A percentile compares a stretch with the other conserved stretches of the same genome.
These are phyloP conservation scores for Wolfiporia cocos DNA, from an alignment of 1,284 basidiomycete species.

Conservation along the genomic window DNA sequence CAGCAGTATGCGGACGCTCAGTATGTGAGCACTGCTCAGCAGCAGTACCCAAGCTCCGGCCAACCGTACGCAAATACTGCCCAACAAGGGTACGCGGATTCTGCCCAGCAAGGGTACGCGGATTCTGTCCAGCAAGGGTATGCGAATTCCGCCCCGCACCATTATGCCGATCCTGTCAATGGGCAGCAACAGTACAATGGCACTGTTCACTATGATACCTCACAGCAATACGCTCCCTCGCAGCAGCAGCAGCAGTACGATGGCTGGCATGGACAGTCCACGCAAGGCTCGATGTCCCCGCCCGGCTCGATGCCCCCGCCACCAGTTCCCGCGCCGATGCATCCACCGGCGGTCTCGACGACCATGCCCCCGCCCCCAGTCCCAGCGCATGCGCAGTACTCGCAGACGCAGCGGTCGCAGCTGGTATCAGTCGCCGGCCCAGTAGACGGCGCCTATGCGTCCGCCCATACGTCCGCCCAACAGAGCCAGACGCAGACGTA, in stretches of 20 bases:
- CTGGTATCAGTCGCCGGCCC: neutral
- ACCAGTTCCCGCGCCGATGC: neutral
- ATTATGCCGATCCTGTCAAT: too few relatives aligned
- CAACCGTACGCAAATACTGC: neutral
- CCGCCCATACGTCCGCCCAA: neutral
- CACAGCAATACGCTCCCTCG: neutral
- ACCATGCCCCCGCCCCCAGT: neutral
- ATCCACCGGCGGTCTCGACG: neutral
- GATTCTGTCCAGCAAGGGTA: too few relatives aligned
- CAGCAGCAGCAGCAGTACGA: neutral
- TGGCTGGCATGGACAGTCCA: neutral
- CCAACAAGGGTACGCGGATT: neutral
- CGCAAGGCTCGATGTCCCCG: neutral
- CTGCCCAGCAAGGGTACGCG: neutral
- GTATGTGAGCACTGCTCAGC: neutral
- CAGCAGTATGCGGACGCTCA: slow-evolving; percentile 1
- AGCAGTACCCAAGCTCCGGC: neutral
- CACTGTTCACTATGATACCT: neutral
- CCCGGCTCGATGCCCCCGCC: neutral
- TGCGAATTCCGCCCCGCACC: too few relatives aligned
- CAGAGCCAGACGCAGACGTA: too few relatives aligned
- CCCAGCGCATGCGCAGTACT: neutral
- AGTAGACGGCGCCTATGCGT: too few relatives aligned
- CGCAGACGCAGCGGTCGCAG: neutral
- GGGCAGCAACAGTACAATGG: too few relatives aligned